Conservation (phyloP, 768 basidiomycete genomes). For the Melanogaster broomeanus region DNA sequence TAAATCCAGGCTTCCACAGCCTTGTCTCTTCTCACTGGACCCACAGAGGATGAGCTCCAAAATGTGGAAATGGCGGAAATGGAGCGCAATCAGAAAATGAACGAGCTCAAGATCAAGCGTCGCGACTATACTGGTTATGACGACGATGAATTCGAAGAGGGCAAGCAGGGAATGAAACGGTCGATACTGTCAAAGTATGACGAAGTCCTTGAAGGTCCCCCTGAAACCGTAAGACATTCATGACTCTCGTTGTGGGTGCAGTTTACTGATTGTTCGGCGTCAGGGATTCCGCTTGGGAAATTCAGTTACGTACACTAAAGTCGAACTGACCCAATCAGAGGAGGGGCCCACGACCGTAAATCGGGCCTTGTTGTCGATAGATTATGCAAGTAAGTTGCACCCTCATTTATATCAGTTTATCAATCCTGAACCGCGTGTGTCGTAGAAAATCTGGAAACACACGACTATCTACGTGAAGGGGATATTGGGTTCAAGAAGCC, state of each 20-base stretch:
- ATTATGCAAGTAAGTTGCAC: constrained; percentile 78
- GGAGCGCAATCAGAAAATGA: constrained; percentile 75
- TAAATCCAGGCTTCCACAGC: not conserved
- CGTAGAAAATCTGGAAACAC: constrained; percentile 78
- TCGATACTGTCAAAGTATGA: constrained; percentile 92
- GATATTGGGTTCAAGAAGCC: constrained; percentile 95
- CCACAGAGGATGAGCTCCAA: constrained; percentile 93
- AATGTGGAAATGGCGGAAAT: constrained; percentile 94
- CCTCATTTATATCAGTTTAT: not conserved
- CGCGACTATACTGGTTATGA: constrained; percentile 94
- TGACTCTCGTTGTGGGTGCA: constrained; percentile 1
- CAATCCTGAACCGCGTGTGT: constrained; percentile 17
- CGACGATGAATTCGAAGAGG: constrained; percentile 88
- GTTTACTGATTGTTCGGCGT: constrained; percentile 7
- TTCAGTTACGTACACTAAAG: constrained; percentile 43
- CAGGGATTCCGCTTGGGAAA: constrained; percentile 89
- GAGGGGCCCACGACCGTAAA: constrained; percentile 65
- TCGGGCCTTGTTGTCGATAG: constrained; percentile 79
- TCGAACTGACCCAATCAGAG: constrained; percentile 42
- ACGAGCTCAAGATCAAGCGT: constrained; percentile 85
- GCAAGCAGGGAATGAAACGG: constrained; percentile 75
- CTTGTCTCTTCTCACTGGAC: constrained; percentile 3
- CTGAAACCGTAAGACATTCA: constrained; percentile 56
- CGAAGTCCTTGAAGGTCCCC: constrained; percentile 77
- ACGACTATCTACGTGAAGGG: constrained; percentile 91